Evolutionary conservation across 441 rosid genomes (phyloP), one percentile per base, ranked within the genome.

Genomic region (Gossypium trilobum): DNA sequence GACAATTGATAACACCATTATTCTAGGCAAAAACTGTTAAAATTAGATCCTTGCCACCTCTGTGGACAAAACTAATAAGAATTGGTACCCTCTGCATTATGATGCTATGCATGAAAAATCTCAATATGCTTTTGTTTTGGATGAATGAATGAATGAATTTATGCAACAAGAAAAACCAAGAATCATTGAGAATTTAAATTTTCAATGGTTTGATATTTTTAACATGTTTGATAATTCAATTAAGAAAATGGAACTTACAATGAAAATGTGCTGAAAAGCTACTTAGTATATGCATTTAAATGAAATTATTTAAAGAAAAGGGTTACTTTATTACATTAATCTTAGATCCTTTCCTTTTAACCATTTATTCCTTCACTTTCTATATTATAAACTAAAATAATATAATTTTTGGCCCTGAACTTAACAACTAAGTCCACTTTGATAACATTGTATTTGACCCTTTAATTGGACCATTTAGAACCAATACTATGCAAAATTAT

Each of bases 1-100:
- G 52, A 54, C 65, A 73, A 73, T 23, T 20, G 61, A 46, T 66
- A 68, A 42, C 0, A 52, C 16, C 58, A 39, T 69, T 70, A 68
- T 64, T 23, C 36, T 27, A n/a, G 65, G 64, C 39, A 42, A 52
- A 56, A 57, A n/a, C 27, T 14, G 59, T 3, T 51, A 27, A 44
- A 66, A n/a, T 66, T n/a, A 68, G 51, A 20, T 16, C 14, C 1
- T 2, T 27, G 59, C 46, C 17, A 27, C 14, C 36, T 14, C 23
- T 23, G 27, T 48, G 39, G 22, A 66, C 5, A 25, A 44, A 23
- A 6, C 8, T n/a, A 48, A 48, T 0, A 14, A 67, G 27, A 48
- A 23, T 2, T 48, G 7, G 8, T 67, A 39, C 55, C 55, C 17
- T 44, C 25, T 23, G 23, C 58, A 50, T n/a, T 67, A 1, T 50